phyloP scores from a whole-genome alignment of 169 alveolate genomes.

The Toxoplasma gondii region DNA sequence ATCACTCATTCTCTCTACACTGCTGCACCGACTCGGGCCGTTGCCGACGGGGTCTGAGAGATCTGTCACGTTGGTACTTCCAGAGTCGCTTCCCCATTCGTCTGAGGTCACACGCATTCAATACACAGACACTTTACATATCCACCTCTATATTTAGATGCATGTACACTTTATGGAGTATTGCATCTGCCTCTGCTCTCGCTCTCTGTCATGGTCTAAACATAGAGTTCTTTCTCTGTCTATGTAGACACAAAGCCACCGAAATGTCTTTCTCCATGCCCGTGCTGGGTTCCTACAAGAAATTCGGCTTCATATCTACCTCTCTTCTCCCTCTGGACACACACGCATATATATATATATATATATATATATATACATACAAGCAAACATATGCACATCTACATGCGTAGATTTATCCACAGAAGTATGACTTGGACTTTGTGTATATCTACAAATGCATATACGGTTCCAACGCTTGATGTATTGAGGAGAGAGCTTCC shows the following conservation, averaged over 20 bases:
- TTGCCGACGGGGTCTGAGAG: background rate
- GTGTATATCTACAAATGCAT: background rate
- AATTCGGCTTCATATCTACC: too few relatives aligned
- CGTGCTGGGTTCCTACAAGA: too few relatives aligned
- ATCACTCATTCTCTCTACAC: background rate
- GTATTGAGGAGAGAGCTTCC: too few relatives aligned
- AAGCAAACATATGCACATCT: background rate
- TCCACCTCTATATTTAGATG: background rate
- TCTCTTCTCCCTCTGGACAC: background rate
- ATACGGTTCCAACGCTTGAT: background rate
- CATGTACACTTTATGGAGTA: background rate
- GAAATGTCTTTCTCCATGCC: background rate
- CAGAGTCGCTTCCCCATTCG: conserved; percentile 31
- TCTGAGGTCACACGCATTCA: background rate
- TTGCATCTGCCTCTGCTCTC: background rate
- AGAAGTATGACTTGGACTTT: too few relatives aligned
- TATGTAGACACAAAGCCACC: background rate
- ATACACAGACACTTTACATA: background rate
- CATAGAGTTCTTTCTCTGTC: background rate
- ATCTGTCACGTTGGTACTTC: conserved; percentile 27
- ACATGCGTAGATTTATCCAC: background rate
- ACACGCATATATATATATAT: background rate
- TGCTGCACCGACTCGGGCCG: conserved; percentile 29
- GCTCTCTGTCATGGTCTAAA: background rate
- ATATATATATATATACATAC: background rate